Base-by-base conservation (phyloP, 345 rosid species). In the Dipteronia sinensis region DNA sequence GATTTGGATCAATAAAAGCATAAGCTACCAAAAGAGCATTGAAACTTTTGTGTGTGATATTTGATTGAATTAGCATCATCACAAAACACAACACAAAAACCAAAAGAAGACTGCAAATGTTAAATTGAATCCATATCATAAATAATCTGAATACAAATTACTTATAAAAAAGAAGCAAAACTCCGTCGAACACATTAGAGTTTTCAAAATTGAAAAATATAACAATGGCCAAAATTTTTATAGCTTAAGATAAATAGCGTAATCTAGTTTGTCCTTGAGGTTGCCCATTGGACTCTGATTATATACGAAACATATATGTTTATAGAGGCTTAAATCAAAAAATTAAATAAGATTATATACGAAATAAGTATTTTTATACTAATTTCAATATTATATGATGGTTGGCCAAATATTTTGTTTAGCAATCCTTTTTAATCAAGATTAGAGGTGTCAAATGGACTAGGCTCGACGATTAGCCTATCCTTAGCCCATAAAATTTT, bases 261-360 rank as follows among this genome's bases (percentile, higher is more conserved):
- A 58, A 71, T 72, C 87, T 90, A 93, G 73, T 88, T 92, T 0
- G 91, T 74, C 80, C 99, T 92, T 29, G 97, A 95, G 10, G 96
- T 91, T 0, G 97, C 97, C 98, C 99, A 95, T 79, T 92, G 94
- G 27, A 93, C 98, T 72, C 91, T 87, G n/a, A n/a, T n/a, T n/a
- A n/a, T n/a, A n/a, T n/a, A n/a, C n/a, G n/a, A n/a, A n/a, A n/a
- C n/a, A n/a, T n/a, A n/a, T n/a, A n/a, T n/a, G n/a, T n/a, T n/a
- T n/a, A n/a, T n/a, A n/a, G n/a, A n/a, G n/a, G n/a, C n/a, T n/a
- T n/a, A n/a, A n/a, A n/a, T n/a, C n/a, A n/a, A n/a, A n/a, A n/a
- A n/a, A n/a, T n/a, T n/a, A n/a, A n/a, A n/a, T n/a, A n/a, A n/a
- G n/a, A n/a, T n/a, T n/a, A n/a, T n/a, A n/a, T n/a, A n/a, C n/a